phyloP scores from a whole-genome alignment of 129 eudicot species.

The Oenanthe sinensis region DNA sequence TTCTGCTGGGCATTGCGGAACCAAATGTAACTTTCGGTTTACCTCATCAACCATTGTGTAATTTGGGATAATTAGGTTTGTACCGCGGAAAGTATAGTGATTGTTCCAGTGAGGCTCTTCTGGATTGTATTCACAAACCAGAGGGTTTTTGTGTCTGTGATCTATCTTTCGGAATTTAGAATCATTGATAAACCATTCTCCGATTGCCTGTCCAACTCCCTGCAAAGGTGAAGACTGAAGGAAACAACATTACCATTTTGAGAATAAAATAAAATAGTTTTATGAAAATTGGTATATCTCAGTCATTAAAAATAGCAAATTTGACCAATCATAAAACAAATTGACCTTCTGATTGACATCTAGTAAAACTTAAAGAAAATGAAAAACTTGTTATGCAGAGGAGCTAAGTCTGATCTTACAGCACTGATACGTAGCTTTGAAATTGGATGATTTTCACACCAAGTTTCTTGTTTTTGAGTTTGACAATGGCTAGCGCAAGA shows the following conservation, averaged over 20 bases:
- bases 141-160: not conserved
- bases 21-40: not conserved
- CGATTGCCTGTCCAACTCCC: not conserved
- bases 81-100: not conserved
- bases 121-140: slow-evolving; percentile 1
- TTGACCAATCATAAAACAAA: too few relatives aligned
- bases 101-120: slow-evolving; percentile 11
- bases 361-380: not conserved
- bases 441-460: not conserved
- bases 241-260: not conserved
- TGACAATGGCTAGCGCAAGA: slow-evolving; percentile 1
- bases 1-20: slow-evolving; percentile 8
- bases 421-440: not conserved
- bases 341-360: not conserved
- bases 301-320: too few relatives aligned
- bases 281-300: too few relatives aligned
- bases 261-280: not conserved
- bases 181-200: not conserved
- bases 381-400: not conserved
- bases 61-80: not conserved
- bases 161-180: not conserved
- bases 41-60: not conserved
- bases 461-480: not conserved
- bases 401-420: not conserved
- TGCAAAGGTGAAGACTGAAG: not conserved